Conservation (phyloP, 1,284 basidiomycete genomes). For the Leccinum griseonigrum region DNA sequence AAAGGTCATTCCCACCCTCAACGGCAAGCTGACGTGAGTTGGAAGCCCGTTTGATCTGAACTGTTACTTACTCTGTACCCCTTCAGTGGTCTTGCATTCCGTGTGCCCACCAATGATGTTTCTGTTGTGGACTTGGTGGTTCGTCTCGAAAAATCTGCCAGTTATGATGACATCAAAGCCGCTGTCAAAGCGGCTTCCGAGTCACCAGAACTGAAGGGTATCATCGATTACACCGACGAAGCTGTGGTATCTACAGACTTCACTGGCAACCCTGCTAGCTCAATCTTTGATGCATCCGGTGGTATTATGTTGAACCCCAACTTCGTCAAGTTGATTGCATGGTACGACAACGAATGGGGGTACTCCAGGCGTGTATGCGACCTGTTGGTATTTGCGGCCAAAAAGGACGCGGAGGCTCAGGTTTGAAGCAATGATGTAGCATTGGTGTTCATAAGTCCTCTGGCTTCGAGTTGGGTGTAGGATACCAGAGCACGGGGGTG, state of each 20-base stretch:
- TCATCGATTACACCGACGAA: conserved; percentile 96
- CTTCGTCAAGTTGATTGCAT: conserved; percentile 95
- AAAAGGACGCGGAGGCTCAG: conserved; percentile 53
- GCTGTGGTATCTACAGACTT: conserved; percentile 95
- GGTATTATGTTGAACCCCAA: conserved; percentile 92
- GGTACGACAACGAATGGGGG: conserved; percentile 98
- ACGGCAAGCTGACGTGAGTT: conserved; percentile 83
- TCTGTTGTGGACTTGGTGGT: conserved; percentile 98
- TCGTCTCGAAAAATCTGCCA: conserved; percentile 84
- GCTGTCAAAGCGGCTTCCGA: conserved; percentile 83
- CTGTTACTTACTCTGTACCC: not conserved
- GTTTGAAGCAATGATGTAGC: conserved; percentile 12
- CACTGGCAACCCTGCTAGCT: conserved; percentile 75
- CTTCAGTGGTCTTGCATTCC: conserved; percentile 90
- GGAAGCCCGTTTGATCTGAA: not conserved
- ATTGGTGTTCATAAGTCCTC: not conserved
- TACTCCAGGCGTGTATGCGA: conserved; percentile 96
- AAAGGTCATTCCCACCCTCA: conserved; percentile 96
- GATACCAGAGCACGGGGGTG: conserved; percentile 1
- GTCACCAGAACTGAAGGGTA: conserved; percentile 65
- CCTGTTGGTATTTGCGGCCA: conserved; percentile 81
- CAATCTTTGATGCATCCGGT: conserved; percentile 90
- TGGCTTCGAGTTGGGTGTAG: conserved; percentile 15
- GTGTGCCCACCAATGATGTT: conserved; percentile 95
- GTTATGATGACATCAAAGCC: conserved; percentile 92